These are phyloP conservation scores for Collybia sp. DNA, from an alignment of 768 basidiomycete genomes.

Conservation along the genomic window DNA sequence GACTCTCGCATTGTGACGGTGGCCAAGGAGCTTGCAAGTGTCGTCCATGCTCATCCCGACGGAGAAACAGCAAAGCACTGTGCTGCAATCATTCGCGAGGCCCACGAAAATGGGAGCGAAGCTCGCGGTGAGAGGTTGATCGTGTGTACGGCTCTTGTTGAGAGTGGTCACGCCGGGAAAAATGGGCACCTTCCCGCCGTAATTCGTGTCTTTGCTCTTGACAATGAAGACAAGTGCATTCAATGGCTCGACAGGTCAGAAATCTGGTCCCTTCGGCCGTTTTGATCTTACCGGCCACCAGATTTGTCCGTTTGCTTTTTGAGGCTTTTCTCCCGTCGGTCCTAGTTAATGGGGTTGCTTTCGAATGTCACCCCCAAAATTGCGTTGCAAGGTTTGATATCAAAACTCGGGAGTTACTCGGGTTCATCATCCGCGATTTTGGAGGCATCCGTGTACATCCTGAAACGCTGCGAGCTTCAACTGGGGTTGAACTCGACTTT, in stretches of 20 bases:
- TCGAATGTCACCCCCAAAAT: constrained; percentile 59
- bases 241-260: constrained; percentile 47
- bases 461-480: constrained; percentile 42
- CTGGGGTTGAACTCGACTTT: constrained; percentile 45
- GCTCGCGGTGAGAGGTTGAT: constrained; percentile 46
- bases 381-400: constrained; percentile 51
- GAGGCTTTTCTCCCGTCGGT: constrained; percentile 52
- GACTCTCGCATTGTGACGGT: constrained; percentile 47
- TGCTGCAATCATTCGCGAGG: constrained; percentile 47
- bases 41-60: constrained; percentile 41
- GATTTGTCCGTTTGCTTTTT: constrained; percentile 46
- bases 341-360: constrained; percentile 50
- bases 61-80: constrained; percentile 52
- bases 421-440: constrained; percentile 56
- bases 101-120: constrained; percentile 42
- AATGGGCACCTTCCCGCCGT: constrained; percentile 42
- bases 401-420: constrained; percentile 41
- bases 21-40: constrained; percentile 50
- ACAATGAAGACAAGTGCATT: constrained; percentile 44
- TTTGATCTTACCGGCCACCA: constrained; percentile 12
- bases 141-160: constrained; percentile 53
- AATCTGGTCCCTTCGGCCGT: constrained; percentile 1
- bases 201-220: constrained; percentile 44
- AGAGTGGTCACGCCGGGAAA: constrained; percentile 44
- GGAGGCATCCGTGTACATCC: constrained; percentile 52